Percentiles rank a stretch among this genome's conserved stretches.
These are phyloP conservation scores for Penicillium pulvis DNA, from an alignment of 495 filamentous ascomycete species.

Conservation along the genomic window DNA sequence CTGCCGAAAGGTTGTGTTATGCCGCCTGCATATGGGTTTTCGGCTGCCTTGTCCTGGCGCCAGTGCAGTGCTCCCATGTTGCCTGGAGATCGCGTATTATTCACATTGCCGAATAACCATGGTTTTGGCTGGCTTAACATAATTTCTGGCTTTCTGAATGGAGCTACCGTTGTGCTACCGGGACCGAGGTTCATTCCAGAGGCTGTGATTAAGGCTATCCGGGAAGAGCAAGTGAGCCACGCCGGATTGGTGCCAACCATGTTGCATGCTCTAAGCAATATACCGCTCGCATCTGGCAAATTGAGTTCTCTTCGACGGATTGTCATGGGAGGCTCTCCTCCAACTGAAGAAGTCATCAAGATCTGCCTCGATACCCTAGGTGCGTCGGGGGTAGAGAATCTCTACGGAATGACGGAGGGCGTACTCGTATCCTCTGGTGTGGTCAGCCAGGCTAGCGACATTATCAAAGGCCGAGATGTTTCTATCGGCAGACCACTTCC, in stretches of 20 bases:
- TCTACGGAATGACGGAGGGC: constrained; percentile 49
- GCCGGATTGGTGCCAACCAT: constrained; percentile 41
- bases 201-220: constrained; percentile 25
- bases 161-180: constrained; percentile 3
- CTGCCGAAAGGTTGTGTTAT: constrained; percentile 43
- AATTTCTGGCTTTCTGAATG: neutral
- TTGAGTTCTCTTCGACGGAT: constrained; percentile 28
- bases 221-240: constrained; percentile 30
- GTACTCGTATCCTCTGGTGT: constrained; percentile 30
- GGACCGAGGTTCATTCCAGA: constrained; percentile 3
- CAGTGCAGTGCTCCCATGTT: constrained; percentile 7
- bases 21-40: constrained; percentile 9
- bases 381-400: constrained; percentile 29
- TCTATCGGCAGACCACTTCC: constrained; percentile 31
- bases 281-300: constrained; percentile 16
- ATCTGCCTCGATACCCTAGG: constrained; percentile 31
- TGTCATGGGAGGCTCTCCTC: constrained; percentile 30
- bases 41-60: neutral
- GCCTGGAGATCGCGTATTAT: constrained; percentile 27
- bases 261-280: constrained; percentile 24
- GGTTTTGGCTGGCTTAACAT: neutral
- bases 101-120: constrained; percentile 31
- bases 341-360: constrained; percentile 30
- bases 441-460: constrained; percentile 4
- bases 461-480: constrained; percentile 19